Conservation (phyloP, 1,284 basidiomycete species). For the Pseudozyma sp. region DNA sequence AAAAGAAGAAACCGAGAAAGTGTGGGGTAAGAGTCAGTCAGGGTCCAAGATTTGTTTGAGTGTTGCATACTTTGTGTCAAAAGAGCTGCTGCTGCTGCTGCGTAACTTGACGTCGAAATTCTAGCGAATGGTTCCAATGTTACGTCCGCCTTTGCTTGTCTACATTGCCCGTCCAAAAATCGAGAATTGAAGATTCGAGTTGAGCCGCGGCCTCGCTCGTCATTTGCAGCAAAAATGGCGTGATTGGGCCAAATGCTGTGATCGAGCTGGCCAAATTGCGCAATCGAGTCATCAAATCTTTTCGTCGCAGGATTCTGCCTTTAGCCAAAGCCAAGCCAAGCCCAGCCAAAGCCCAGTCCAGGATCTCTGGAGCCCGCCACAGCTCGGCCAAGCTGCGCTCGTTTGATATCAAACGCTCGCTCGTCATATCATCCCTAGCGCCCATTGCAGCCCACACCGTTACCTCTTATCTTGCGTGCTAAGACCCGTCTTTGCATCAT, state of each 20-base stretch:
- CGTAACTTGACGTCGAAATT: too few relatives aligned
- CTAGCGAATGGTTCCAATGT: too few relatives aligned
- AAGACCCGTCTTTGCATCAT: too few relatives aligned
- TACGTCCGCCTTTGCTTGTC: too few relatives aligned
- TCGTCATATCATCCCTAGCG: not conserved
- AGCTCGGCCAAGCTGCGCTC: not conserved
- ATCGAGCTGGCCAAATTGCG: too few relatives aligned
- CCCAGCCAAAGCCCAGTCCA: too few relatives aligned
- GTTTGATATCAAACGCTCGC: not conserved
- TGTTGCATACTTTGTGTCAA: too few relatives aligned
- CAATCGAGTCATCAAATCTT: too few relatives aligned
- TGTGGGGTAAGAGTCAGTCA: not conserved
- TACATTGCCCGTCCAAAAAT: not conserved
- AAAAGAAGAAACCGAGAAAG: not conserved
- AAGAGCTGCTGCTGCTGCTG: too few relatives aligned
- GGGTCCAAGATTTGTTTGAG: not conserved
- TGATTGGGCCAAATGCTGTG: not conserved
- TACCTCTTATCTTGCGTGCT: too few relatives aligned
- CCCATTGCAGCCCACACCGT: not conserved
- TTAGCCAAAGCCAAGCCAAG: too few relatives aligned
- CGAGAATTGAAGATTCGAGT: conserved; percentile 1
- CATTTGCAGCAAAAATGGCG: conserved; percentile 19
- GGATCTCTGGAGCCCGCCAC: conserved; percentile 32
- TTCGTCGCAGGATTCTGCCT: too few relatives aligned
- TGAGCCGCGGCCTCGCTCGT: conserved; percentile 11